A percentile compares a stretch with the other conserved stretches of the same genome.
Conservation (phyloP, 1,284 basidiomycete genomes). For the Phellinidium pouzarii region DNA sequence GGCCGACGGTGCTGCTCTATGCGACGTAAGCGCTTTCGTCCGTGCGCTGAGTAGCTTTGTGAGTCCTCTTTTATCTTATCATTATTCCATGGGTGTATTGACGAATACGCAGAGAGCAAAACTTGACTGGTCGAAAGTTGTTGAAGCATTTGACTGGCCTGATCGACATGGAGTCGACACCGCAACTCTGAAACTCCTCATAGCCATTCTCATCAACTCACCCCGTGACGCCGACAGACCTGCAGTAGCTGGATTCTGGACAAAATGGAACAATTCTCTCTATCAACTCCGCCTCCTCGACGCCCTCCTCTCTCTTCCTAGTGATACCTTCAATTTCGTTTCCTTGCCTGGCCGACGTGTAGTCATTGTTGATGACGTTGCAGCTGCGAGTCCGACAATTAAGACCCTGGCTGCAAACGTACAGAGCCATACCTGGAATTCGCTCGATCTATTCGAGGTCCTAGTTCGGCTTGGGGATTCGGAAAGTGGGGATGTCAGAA, state of each 20-base stretch:
- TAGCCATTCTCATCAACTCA: conserved; percentile 70
- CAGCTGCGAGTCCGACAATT: conserved; percentile 79
- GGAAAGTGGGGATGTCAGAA: conserved; percentile 63
- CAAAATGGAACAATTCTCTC: conserved; percentile 77
- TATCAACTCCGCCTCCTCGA: conserved; percentile 86
- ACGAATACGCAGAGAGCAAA: conserved; percentile 42
- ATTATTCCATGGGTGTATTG: conserved; percentile 8
- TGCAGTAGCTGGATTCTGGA: conserved; percentile 77
- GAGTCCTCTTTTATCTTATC: conserved; percentile 28
- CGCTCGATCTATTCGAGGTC: conserved; percentile 87
- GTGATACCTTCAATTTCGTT: conserved; percentile 89
- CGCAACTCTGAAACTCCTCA: conserved; percentile 73
- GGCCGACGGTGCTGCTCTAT: conserved; percentile 59
- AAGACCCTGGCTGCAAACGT: conserved; percentile 80
- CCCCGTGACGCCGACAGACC: conserved; percentile 66
- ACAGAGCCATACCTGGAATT: conserved; percentile 91
- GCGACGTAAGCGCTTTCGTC: conserved; percentile 75
- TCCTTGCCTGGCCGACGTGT: conserved; percentile 74
- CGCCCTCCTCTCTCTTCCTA: conserved; percentile 80
- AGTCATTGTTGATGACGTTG: conserved; percentile 81
- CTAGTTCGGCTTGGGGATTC: conserved; percentile 71
- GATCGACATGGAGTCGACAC: conserved; percentile 78
- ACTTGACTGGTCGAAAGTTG: conserved; percentile 75
- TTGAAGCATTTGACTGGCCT: conserved; percentile 71
- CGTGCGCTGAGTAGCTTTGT: conserved; percentile 64